Base-by-base conservation (phyloP, 2,329 filamentous ascomycete genomes). In the Epichloe sibirici region DNA sequence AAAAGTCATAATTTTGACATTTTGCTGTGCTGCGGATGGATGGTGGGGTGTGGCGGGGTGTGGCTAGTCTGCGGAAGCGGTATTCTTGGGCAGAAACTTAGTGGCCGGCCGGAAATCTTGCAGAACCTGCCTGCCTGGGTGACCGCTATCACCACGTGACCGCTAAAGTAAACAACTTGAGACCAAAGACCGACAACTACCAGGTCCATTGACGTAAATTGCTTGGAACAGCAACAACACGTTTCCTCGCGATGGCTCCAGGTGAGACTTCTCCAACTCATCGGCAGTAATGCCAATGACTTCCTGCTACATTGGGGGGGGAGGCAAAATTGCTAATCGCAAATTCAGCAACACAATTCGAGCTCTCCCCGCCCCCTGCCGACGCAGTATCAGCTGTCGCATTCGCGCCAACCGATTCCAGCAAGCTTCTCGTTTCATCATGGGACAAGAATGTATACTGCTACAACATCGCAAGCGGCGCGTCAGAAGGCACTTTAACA, bases 381-480 rank as follows among this genome's bases (percentile, higher is more conserved):
- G 93, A 98, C 70, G 88, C 86, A 61, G 86, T 97, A 62, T 95
- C 91, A 47, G 78, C 89, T 25, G 74, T 97, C 63, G 82, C 82
- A 64, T 98, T 95, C 75, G 88, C 90, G 58, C 87, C 89, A 38
- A 73, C 77, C 56, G 82, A 83, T n/a, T 78, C 84, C 3, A 81
- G 77, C 51, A 85, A 83, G 60, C 78, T 98, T 39, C 80, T 94
- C n/a, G 90, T 91, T 61, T 86, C 90, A 11, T 95, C 90, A 52
- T 98, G 93, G 93, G 91, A 97, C 71, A 88, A 84, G 69, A 82
- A 88, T 66, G 82, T 95, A 52, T 95, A 96, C 69, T 76, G 91
- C 50, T 97, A 97, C 75, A 88, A 95, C 64, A 78, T 85, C 54
- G 71, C 74, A 17, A 75, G 78, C 57, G 74, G 78, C 45, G 66